Evolutionary conservation across 192 early-diverging fungal species (phyloP), one percentile per base, ranked within the genome.

Genomic region (Coemansia sp.): DNA sequence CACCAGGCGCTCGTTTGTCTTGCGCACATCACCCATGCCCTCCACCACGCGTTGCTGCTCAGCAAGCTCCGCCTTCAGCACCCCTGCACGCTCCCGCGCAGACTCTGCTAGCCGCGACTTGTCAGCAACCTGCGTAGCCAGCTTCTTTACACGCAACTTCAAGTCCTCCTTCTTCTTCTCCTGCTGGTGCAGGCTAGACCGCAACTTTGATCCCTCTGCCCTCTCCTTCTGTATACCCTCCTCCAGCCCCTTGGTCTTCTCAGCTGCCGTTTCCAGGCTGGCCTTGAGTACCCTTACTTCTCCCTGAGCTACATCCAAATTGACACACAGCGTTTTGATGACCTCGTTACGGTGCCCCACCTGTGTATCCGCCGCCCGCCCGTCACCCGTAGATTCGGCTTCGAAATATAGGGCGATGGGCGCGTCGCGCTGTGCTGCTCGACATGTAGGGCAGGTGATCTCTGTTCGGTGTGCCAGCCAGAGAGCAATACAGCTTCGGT

Each of bases 371-470:
- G 36, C 13, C 5, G 32, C 26, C 7, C 5, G 10, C 38, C 9
- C 19, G 17, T 28, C 13, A 25, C 14, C 46, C n/a, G 11, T 11
- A 20, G 37, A 14, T 17, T 44, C 61, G 21, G 19, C 25, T 45
- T 62, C 58, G 54, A 74, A 59, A 43, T 47, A 74, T 12, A 74
- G 40, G 0, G 46, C 18, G 6, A 66, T 62, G 4, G 51, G 54
- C n/a, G 56, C 42, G 35, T 63, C 63, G 1, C 32, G 38, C 12
- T 62, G 59, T 4, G 10, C 44, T 13, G 20, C 47, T 2, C 70
- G 63, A 42, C 70, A 74, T 13, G 55, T 62, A 5, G 70, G 70
- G 19, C 70, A 74, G 12, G 58, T 61, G 9, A 46, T 39, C n/a
- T 33, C 45, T n/a, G 33, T 47, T 2, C 48, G 42, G 17, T 55